These are phyloP conservation scores for Pleurotus giganteus DNA, from an alignment of 768 basidiomycete species.

Conservation along the genomic window DNA sequence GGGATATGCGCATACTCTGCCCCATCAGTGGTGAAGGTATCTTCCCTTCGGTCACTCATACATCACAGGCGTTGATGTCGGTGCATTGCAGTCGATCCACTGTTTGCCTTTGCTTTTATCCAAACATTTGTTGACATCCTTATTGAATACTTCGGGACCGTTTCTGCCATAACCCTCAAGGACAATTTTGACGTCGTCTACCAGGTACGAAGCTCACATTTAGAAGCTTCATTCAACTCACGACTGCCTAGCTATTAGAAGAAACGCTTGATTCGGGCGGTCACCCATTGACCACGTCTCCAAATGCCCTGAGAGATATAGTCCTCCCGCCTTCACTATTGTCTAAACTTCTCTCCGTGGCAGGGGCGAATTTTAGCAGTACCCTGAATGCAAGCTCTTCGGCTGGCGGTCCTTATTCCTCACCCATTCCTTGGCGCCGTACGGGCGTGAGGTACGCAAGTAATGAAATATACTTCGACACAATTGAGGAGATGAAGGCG, in stretches of 20 bases:
- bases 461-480: conserved; percentile 94
- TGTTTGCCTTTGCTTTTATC: conserved; percentile 87
- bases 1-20: conserved; percentile 74
- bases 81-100: conserved; percentile 67
- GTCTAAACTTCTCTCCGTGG: conserved; percentile 60
- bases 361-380: conserved; percentile 47
- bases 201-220: conserved; percentile 53
- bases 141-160: conserved; percentile 83
- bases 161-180: conserved; percentile 74
- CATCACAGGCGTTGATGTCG: conserved; percentile 3
- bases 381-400: conserved; percentile 46
- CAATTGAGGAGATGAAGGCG: conserved; percentile 78
- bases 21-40: conserved; percentile 84
- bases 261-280: conserved; percentile 95
- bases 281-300: conserved; percentile 87
- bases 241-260: conserved; percentile 68
- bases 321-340: conserved; percentile 89
- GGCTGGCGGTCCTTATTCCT: conserved; percentile 63
- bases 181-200: conserved; percentile 97
- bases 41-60: conserved; percentile 24
- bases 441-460: conserved; percentile 77
- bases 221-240: conserved; percentile 1
- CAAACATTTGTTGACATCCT: conserved; percentile 83
- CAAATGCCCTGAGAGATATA: conserved; percentile 88
- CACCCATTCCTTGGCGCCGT: conserved; percentile 93